A percentile compares a stretch with the other conserved stretches of the same genome.
These are phyloP conservation scores for Pythium guiyangense DNA, from an alignment of 352 stramenopile species.

Conservation along the genomic window DNA sequence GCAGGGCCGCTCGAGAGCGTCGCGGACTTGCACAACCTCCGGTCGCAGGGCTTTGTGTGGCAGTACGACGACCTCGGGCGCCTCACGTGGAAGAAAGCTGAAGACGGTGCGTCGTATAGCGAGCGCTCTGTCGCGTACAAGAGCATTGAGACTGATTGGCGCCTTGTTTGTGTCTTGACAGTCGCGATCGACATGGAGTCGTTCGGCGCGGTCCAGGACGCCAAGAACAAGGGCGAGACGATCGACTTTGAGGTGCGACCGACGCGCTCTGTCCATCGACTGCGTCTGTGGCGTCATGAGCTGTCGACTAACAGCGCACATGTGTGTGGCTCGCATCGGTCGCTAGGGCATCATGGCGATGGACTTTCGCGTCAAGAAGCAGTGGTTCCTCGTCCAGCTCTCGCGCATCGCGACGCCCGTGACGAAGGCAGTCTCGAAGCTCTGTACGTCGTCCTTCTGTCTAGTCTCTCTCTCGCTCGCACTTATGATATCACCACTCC, in stretches of 20 bases:
- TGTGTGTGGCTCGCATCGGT: not conserved
- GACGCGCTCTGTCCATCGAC: not conserved
- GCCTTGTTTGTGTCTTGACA: not conserved
- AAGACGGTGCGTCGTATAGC: constrained; percentile 25
- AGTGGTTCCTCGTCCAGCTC: constrained; percentile 77
- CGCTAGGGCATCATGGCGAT: constrained; percentile 66
- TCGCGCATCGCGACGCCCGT: constrained; percentile 57
- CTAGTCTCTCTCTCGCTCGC: not conserved
- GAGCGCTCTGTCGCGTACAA: not conserved
- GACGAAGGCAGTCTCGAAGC: constrained; percentile 56
- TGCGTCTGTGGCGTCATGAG: not conserved
- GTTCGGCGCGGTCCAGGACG: constrained; percentile 34
- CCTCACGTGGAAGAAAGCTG: constrained; percentile 51
- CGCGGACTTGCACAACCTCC: constrained; percentile 53
- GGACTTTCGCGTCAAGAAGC: constrained; percentile 74
- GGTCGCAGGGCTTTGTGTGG: constrained; percentile 66
- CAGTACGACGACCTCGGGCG: constrained; percentile 53
- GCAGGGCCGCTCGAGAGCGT: constrained; percentile 29
- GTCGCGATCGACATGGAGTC: constrained; percentile 73
- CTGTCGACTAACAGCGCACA: not conserved
- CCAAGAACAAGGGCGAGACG: constrained; percentile 29
- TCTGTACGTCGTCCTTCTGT: constrained; percentile 34
- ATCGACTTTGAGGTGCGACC: constrained; percentile 53
- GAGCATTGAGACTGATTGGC: not conserved
- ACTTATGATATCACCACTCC: no score